A percentile compares a stretch with the other conserved stretches of the same genome.
Evolutionary conservation across 2,329 filamentous ascomycete species (phyloP).

Genomic region (Aspergillus jensenii): DNA sequence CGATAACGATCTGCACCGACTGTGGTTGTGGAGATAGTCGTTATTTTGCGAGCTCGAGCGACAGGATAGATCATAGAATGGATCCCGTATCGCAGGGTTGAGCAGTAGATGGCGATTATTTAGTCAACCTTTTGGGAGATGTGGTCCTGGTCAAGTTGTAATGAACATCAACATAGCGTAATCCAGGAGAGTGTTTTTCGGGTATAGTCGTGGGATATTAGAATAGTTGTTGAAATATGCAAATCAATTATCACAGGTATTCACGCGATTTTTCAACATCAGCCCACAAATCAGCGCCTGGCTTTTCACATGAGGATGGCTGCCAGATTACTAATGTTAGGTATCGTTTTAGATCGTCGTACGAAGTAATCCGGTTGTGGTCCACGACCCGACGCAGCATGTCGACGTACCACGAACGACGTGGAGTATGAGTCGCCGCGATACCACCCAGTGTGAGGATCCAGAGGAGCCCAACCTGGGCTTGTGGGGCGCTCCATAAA

Average conservation of each 20-base stretch:
- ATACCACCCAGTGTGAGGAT: conserved; percentile 39
- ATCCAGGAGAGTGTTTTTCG: not conserved
- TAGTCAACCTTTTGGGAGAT: not conserved
- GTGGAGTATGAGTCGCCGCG: conserved; percentile 30
- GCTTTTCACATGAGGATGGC: conserved; percentile 33
- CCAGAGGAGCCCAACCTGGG: conserved; percentile 35
- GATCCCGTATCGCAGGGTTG: not conserved
- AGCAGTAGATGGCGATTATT: not conserved
- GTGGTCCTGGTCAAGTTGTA: not conserved
- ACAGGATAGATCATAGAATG: no score
- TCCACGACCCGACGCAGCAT: conserved; percentile 23
- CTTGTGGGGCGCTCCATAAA: conserved; percentile 28
- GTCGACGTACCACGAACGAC: conserved; percentile 35
- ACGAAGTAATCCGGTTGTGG: conserved; percentile 23
- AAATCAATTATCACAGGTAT: not conserved
- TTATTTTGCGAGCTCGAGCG: not conserved
- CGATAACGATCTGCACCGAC: not conserved
- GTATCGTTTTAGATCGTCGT: conserved; percentile 25
- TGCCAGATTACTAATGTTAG: conserved; percentile 36
- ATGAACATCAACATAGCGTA: not conserved
- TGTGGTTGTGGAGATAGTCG: not conserved
- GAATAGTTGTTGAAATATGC: no score
- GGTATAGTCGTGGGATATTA: not conserved
- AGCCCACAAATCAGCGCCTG: conserved; percentile 29
- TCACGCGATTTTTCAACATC: conserved; percentile 18